Base-by-base conservation (phyloP, 2,329 filamentous ascomycete species). In the Colletotrichum orbiculare region DNA sequence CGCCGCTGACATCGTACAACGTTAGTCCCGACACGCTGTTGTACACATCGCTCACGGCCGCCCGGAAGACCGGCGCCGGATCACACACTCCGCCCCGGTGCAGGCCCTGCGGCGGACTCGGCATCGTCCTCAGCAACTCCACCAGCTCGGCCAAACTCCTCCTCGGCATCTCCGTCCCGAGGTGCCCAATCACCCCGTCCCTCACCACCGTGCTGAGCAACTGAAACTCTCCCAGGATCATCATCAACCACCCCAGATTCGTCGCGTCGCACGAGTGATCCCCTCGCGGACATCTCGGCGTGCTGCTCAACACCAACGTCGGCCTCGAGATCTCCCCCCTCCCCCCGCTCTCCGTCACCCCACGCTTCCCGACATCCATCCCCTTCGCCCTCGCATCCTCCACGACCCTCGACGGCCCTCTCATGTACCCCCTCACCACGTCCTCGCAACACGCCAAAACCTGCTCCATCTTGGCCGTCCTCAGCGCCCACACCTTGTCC, bases 161-260 rank as follows among this genome's bases (percentile, higher is more conserved):
- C 1, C 70, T 67, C 1, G 75, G 62, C 11, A 68, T 60, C 1
- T 66, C 64, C 17, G 41, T 33, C 42, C 25, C 25, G 25, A 47
- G 45, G n/a, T 62, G 54, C 2, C 67, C 47, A 6, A 76, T 56
- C 0, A 70, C 68, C 9, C 72, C 53, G 0, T 74, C 72, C 1
- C 75, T 73, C 70, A 83, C 71, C 5, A 84, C 73, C 6, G 75
- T 77, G 3, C 77, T 73, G 2, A 85, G 69, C 1, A 85, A 72
- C 46, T 78, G 77, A 56, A 85, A 73, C 67, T 85, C 81, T 54
- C 81, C 81, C 57, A 81, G 82, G 0, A 81, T 73, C n/a, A 85
- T 75, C 79, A 86, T 83, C 39, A 85, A 69, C 83, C 83, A 87
- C 3, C 84, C 84, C 0, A 87, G 74, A 57, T 84, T 85, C 0